Evolutionary conservation across 768 basidiomycete species (phyloP).

Genomic region (Russula griseocarnosa): DNA sequence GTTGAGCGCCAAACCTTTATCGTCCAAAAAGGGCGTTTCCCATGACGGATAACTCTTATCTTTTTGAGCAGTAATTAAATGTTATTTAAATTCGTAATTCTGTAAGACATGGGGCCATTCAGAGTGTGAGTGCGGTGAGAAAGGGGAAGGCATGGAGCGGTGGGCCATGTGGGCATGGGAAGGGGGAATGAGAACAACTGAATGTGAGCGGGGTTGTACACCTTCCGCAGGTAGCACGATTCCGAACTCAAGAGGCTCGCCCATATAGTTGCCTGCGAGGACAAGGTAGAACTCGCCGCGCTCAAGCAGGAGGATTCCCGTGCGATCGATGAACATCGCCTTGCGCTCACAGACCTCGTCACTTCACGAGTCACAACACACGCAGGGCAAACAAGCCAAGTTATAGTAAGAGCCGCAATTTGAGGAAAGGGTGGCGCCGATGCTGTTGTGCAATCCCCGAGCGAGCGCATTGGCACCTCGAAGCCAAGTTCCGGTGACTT

Average conservation of each 20-base stretch:
- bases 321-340: constrained; percentile 47
- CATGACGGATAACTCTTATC: too few relatives aligned
- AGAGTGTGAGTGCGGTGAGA: too few relatives aligned
- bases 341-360: constrained; percentile 45
- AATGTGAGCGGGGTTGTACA: too few relatives aligned
- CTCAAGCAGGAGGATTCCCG: constrained; percentile 54
- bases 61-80: too few relatives aligned
- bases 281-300: constrained; percentile 50
- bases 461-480: constrained; percentile 49
- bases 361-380: too few relatives aligned
- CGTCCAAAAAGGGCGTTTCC: too few relatives aligned
- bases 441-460: constrained; percentile 44
- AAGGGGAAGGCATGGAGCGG: too few relatives aligned
- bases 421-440: constrained; percentile 55
- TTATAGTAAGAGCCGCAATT: constrained; percentile 51
- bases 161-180: too few relatives aligned
- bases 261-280: constrained; percentile 45
- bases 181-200: too few relatives aligned
- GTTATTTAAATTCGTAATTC: too few relatives aligned
- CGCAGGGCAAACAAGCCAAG: constrained; percentile 43
- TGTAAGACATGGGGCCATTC: too few relatives aligned
- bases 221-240: constrained; percentile 54
- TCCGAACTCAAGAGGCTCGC: constrained; percentile 49
- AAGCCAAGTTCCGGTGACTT: constrained; percentile 45
- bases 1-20: too few relatives aligned